Evolutionary conservation across 208 protist genomes (phyloP).

Genomic region (Leishmania tarentolae): DNA sequence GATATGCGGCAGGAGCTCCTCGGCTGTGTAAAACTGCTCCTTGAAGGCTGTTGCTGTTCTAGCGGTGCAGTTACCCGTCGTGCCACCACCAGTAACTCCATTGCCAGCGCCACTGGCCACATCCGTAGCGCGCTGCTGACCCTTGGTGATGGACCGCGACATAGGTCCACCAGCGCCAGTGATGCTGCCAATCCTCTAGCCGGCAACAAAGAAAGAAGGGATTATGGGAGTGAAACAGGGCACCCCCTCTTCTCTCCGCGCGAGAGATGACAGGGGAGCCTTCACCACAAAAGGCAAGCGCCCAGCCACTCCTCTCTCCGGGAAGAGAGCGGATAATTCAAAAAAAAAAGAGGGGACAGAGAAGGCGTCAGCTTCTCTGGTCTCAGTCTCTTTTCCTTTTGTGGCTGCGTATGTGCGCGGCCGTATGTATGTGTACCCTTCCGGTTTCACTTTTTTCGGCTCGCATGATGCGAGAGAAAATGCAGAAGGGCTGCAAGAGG

Average conservation of each 20-base stretch:
- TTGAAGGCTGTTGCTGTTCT: neutral
- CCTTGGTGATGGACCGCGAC: constrained; percentile 30
- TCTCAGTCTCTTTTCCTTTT: neutral
- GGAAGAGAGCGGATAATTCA: too few species aligned
- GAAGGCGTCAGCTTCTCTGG: neutral
- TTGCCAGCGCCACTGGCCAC: constrained; percentile 31
- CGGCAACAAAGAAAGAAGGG: neutral
- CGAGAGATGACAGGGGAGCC: neutral
- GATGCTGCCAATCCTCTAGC: constrained; percentile 12
- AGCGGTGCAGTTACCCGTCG: neutral
- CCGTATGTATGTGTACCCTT: neutral
- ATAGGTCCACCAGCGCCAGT: neutral
- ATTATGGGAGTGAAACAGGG: neutral
- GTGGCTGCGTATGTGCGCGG: neutral
- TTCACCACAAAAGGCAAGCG: neutral
- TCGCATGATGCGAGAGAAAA: neutral
- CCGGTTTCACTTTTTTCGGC: neutral
- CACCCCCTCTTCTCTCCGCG: neutral
- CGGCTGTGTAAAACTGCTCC: constrained; percentile 58
- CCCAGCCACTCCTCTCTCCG: too few species aligned
- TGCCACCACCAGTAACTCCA: constrained; percentile 15
- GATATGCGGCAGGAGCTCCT: constrained; percentile 74
- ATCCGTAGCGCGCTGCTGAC: constrained; percentile 32
- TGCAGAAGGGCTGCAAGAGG: neutral
- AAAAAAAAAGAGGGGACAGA: neutral